Percentiles rank a stretch among this genome's conserved stretches.
Conservation (phyloP, 2,329 filamentous ascomycete species). For the Verticillium longisporum region DNA sequence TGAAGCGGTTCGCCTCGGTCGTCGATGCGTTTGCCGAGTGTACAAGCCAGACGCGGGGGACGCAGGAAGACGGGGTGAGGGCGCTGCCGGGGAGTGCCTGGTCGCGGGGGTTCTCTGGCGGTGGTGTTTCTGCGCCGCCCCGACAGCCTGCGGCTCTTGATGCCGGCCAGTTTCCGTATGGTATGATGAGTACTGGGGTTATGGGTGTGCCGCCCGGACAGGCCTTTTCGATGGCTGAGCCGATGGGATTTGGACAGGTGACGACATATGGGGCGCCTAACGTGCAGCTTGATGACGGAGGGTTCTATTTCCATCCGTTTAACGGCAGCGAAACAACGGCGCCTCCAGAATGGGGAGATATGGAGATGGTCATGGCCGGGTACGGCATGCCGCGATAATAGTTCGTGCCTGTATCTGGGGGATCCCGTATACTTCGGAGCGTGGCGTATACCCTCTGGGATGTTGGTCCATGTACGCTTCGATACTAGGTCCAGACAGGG, state of each 20-base stretch:
- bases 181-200: background rate
- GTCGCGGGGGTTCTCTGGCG: background rate
- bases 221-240: background rate
- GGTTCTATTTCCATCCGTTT: background rate
- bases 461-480: background rate
- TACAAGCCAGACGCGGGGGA: background rate
- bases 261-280: background rate
- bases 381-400: constrained; percentile 1
- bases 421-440: too few relatives aligned
- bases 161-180: background rate
- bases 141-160: background rate
- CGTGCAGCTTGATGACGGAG: constrained; percentile 1
- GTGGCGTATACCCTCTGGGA: too few relatives aligned
- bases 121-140: background rate
- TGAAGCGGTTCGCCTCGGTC: constrained; percentile 19
- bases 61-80: background rate
- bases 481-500: background rate
- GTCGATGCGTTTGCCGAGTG: constrained; percentile 20
- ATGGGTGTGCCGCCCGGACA: background rate
- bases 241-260: background rate
- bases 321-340: background rate
- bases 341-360: constrained; percentile 1
- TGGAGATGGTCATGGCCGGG: constrained; percentile 1
- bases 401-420: background rate
- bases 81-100: background rate